These are phyloP conservation scores for Epicoccum nigrum DNA, from an alignment of 2,329 filamentous ascomycete genomes.

Conservation along the genomic window DNA sequence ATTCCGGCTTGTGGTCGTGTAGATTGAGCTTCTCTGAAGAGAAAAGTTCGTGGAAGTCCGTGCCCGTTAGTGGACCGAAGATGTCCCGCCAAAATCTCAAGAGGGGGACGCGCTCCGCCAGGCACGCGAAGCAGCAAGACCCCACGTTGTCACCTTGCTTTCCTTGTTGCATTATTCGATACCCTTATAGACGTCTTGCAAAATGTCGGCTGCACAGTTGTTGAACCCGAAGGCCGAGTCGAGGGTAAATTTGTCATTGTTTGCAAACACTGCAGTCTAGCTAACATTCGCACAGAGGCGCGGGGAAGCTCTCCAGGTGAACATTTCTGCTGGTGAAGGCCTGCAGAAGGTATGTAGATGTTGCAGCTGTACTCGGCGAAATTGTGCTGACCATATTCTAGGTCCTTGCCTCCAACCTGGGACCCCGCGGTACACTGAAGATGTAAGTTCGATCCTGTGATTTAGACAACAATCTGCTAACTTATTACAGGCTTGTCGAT, in stretches of 20 bases:
- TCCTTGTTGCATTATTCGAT: conserved; percentile 29
- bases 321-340: conserved; percentile 95
- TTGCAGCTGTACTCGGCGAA: neutral
- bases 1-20: conserved; percentile 22
- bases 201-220: conserved; percentile 96
- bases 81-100: conserved; percentile 25
- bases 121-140: conserved; percentile 33
- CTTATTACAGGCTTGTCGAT: conserved; percentile 61
- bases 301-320: conserved; percentile 94
- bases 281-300: conserved; percentile 72
- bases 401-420: conserved; percentile 96
- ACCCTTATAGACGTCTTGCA: conserved; percentile 32
- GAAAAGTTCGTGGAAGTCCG: conserved; percentile 24
- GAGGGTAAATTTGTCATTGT: conserved; percentile 66
- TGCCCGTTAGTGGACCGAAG: conserved; percentile 5
- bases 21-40: conserved; percentile 23
- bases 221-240: conserved; percentile 99
- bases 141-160: conserved; percentile 29
- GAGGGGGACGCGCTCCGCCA: conserved; percentile 35
- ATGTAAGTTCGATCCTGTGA: conserved; percentile 71
- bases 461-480: conserved; percentile 44
- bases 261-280: conserved; percentile 32
- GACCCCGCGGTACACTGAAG: conserved; percentile 92
- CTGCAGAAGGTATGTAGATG: conserved; percentile 51
- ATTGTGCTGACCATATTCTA: conserved; percentile 54